Evolutionary conservation across 2,329 filamentous ascomycete genomes (phyloP).

Genomic region (Alternaria ethzedia): DNA sequence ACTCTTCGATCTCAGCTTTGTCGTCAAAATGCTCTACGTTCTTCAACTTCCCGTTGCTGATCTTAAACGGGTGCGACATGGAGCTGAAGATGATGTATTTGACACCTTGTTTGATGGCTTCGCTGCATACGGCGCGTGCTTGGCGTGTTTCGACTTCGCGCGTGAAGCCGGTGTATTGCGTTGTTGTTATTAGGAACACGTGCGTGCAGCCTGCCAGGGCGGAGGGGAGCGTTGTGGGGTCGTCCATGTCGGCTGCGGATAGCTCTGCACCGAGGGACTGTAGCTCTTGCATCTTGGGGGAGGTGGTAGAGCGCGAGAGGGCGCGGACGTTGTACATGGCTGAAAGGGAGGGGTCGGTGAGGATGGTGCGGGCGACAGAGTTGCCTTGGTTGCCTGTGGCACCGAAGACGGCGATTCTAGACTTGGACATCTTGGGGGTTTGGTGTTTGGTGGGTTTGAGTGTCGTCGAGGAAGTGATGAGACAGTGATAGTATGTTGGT

Average conservation of each 20-base stretch:
- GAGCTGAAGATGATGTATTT: slow-evolving; percentile 51
- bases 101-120: slow-evolving; percentile 44
- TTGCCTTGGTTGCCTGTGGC: slow-evolving; percentile 61
- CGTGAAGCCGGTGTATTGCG: slow-evolving; percentile 29
- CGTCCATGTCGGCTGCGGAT: slow-evolving; percentile 59
- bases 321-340: slow-evolving; percentile 58
- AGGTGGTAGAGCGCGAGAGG: slow-evolving; percentile 59
- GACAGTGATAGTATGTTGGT: background rate
- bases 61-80: slow-evolving; percentile 31
- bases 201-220: slow-evolving; percentile 31
- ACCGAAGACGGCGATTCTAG: slow-evolving; percentile 38
- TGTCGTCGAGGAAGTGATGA: background rate
- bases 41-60: slow-evolving; percentile 43
- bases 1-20: slow-evolving; percentile 63
- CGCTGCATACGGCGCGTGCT: slow-evolving; percentile 33
- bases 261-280: slow-evolving; percentile 58
- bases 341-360: slow-evolving; percentile 50
- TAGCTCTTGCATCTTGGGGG: slow-evolving; percentile 55
- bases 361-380: slow-evolving; percentile 57
- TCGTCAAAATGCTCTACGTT: slow-evolving; percentile 60
- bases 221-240: slow-evolving; percentile 22
- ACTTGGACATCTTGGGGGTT: background rate
- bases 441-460: background rate
- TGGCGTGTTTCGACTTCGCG: slow-evolving; percentile 35
- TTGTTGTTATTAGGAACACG: slow-evolving; percentile 42